phyloP scores from a whole-genome alignment of 805 yeast genomes.

The Brettanomyces sp. region DNA sequence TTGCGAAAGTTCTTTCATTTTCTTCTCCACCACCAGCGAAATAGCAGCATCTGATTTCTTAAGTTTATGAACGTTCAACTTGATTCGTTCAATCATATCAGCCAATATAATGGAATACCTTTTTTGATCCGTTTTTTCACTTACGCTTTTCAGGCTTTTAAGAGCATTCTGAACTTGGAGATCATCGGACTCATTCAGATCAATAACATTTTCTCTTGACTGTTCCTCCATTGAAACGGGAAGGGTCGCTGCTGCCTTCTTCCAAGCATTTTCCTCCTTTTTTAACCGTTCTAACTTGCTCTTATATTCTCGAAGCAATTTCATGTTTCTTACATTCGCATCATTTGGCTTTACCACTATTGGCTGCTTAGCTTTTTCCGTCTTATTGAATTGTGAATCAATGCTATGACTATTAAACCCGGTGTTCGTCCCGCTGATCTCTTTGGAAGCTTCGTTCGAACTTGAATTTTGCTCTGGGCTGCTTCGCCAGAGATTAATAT shows the following conservation, averaged over 20 bases:
- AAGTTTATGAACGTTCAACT: constrained; percentile 20
- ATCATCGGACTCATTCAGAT: too few relatives aligned
- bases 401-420: neutral
- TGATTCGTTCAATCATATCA: constrained; percentile 28
- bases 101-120: constrained; percentile 6
- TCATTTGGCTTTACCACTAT: constrained; percentile 44
- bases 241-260: neutral
- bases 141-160: neutral
- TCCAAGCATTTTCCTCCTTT: constrained; percentile 27
- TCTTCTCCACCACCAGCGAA: constrained; percentile 11
- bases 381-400: neutral
- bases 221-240: neutral
- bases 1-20: constrained; percentile 13
- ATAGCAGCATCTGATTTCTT: constrained; percentile 16
- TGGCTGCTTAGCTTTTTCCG: constrained; percentile 9
- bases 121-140: neutral
- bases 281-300: constrained; percentile 34
- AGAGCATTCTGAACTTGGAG: too few relatives aligned
- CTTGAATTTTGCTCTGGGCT: constrained; percentile 14
- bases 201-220: too few relatives aligned
- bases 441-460: constrained; percentile 1
- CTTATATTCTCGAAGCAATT: constrained; percentile 37
- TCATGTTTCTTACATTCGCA: constrained; percentile 43
- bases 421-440: constrained; percentile 3
- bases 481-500: constrained; percentile 61